Conservation (phyloP, 2,329 filamentous ascomycete species). For the Knoxdaviesia proteae region DNA sequence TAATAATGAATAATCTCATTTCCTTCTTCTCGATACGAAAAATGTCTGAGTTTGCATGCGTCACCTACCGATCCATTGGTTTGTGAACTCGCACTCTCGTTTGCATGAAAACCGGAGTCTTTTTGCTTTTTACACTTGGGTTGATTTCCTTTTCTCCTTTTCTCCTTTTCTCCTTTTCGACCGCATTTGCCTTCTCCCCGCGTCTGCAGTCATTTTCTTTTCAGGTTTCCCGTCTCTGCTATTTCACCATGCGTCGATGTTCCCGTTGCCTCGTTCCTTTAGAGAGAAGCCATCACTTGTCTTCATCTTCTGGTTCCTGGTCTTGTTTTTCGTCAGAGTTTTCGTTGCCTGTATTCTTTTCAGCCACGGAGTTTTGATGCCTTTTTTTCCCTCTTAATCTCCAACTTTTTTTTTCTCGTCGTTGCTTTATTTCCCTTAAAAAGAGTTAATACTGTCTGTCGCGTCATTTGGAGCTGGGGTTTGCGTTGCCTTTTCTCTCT, state of each 20-base stretch:
- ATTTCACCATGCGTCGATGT: neutral
- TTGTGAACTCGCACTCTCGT: too few species aligned
- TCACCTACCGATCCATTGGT: too few species aligned
- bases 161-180: neutral
- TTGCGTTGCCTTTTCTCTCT: neutral
- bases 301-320: neutral
- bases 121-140: too few species aligned
- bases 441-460: too few species aligned
- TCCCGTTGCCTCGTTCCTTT: neutral
- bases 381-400: constrained; percentile 7
- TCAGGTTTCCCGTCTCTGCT: neutral
- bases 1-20: constrained; percentile 12
- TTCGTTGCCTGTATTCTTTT: neutral
- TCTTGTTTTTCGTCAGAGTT: constrained; percentile 1
- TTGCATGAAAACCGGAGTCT: too few species aligned
- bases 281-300: constrained; percentile 1
- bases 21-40: constrained; percentile 3
- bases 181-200: neutral
- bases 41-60: constrained; percentile 4
- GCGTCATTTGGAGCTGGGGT: neutral
- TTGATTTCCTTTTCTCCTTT: neutral
- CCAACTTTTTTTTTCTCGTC: constrained; percentile 6
- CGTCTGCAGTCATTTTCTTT: neutral
- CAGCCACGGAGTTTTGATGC: constrained; percentile 10
- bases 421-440: neutral